These are phyloP conservation scores for Byssochlamys sp. DNA, from an alignment of 2,329 filamentous ascomycete species.

Conservation along the genomic window DNA sequence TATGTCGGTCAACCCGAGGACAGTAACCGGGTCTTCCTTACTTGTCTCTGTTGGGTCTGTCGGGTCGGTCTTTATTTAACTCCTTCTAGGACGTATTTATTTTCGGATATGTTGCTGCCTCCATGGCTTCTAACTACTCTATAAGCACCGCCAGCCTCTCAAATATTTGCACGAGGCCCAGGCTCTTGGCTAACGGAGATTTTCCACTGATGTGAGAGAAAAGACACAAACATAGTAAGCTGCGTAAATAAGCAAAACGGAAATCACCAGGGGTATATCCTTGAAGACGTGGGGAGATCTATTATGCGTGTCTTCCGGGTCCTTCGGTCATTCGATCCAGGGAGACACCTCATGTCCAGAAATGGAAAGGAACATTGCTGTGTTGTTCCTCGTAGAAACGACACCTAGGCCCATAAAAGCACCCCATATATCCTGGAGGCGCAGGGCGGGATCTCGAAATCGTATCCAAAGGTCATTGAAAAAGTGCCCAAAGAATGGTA, in stretches of 20 bases:
- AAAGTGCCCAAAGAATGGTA: not conserved
- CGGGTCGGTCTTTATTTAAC: not conserved
- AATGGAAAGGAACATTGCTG: too few relatives aligned
- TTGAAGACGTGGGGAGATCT: not conserved
- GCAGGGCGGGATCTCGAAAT: not conserved
- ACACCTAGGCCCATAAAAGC: not conserved
- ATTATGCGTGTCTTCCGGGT: too few relatives aligned
- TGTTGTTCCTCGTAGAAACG: too few relatives aligned
- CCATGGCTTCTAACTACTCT: not conserved
- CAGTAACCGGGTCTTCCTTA: not conserved
- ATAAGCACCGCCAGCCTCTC: not conserved
- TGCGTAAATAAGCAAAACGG: not conserved
- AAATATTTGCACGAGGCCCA: too few relatives aligned
- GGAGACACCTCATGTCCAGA: too few relatives aligned
- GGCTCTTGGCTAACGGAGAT: not conserved
- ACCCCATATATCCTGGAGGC: not conserved
- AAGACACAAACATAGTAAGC: not conserved
- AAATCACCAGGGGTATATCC: not conserved
- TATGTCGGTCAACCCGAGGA: not conserved
- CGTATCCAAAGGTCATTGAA: not conserved
- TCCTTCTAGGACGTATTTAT: not conserved
- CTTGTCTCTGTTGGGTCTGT: not conserved
- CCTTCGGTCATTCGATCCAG: too few relatives aligned
- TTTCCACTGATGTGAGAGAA: not conserved
- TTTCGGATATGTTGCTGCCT: not conserved